phyloP scores from a whole-genome alignment of 305 asterid genomes.

The Solanum hybrid region DNA sequence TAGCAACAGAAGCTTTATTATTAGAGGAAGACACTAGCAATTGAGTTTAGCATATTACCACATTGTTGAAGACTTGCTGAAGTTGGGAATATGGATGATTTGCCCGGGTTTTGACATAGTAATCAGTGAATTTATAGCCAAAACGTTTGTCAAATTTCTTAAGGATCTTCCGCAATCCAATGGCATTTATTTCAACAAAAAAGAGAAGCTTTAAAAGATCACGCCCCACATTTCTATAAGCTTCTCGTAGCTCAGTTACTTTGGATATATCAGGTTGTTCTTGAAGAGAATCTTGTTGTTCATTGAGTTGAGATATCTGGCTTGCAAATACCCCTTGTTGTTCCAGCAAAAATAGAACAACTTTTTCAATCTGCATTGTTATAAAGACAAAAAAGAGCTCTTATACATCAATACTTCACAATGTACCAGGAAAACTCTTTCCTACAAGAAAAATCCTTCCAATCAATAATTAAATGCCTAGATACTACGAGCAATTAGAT shows the following conservation, averaged over 20 bases:
- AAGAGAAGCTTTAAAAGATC: constrained; percentile 79
- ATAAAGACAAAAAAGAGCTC: not conserved
- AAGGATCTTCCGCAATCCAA: constrained; percentile 90
- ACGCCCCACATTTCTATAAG: constrained; percentile 79
- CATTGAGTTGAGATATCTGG: constrained; percentile 62
- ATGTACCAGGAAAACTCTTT: not conserved
- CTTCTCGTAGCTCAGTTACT: constrained; percentile 72
- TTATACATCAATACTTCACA: not conserved
- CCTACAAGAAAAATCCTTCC: not conserved
- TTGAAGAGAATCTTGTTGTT: constrained; percentile 64
- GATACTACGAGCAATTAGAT: not conserved
- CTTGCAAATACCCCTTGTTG: constrained; percentile 82
- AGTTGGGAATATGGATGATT: constrained; percentile 97
- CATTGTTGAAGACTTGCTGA: constrained; percentile 96
- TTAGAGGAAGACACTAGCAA: not conserved
- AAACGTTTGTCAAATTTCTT: constrained; percentile 93
- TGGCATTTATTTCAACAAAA: constrained; percentile 86
- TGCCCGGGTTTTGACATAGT: constrained; percentile 92
- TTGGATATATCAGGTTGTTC: constrained; percentile 75
- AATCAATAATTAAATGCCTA: not conserved
- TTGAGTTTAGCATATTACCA: constrained; percentile 47
- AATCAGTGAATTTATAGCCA: constrained; percentile 79
- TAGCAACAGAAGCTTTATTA: not conserved
- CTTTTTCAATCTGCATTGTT: constrained; percentile 74
- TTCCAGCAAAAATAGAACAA: constrained; percentile 88